phyloP scores from a whole-genome alignment of 1,139 yeast species.

The Zygosaccharomyces sapae region DNA sequence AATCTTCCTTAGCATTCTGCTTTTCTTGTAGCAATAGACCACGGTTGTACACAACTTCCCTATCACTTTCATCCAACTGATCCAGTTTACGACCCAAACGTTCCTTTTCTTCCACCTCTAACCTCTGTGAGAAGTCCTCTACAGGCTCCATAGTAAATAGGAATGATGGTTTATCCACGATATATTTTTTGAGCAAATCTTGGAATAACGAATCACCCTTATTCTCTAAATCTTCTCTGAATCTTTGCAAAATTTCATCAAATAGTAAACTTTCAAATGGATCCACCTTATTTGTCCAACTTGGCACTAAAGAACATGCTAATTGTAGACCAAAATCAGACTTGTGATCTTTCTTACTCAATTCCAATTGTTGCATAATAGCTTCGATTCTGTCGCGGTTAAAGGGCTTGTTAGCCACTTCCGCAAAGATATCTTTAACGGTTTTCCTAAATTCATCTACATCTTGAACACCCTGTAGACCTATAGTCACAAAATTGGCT shows the following conservation, averaged over 20 bases:
- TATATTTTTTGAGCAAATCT: conserved; percentile 49
- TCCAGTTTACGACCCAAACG: conserved; percentile 48
- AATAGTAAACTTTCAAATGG: conserved; percentile 66
- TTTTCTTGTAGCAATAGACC: conserved; percentile 57
- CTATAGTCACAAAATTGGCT: conserved; percentile 73
- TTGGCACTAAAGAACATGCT: conserved; percentile 67
- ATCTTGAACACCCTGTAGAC: conserved; percentile 70
- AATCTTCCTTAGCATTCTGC: conserved; percentile 68
- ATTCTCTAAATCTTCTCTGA: conserved; percentile 53
- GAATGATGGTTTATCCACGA: conserved; percentile 55
- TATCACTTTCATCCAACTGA: conserved; percentile 52
- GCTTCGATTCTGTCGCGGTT: conserved; percentile 71
- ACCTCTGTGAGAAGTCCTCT: conserved; percentile 46
- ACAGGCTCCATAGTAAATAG: conserved; percentile 75
- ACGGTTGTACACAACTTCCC: conserved; percentile 52
- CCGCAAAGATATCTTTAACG: conserved; percentile 45
- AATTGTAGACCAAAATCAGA: conserved; percentile 86
- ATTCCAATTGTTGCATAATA: conserved; percentile 80
- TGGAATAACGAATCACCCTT: conserved; percentile 59
- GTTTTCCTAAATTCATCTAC: conserved; percentile 45
- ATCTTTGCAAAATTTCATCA: conserved; percentile 53
- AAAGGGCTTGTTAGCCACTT: conserved; percentile 46
- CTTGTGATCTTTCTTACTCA: conserved; percentile 78
- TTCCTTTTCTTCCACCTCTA: conserved; percentile 51
- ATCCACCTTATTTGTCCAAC: conserved; percentile 77